Base-by-base conservation (phyloP, 208 protist genomes). In the Acanthamoeba lenticulata region DNA sequence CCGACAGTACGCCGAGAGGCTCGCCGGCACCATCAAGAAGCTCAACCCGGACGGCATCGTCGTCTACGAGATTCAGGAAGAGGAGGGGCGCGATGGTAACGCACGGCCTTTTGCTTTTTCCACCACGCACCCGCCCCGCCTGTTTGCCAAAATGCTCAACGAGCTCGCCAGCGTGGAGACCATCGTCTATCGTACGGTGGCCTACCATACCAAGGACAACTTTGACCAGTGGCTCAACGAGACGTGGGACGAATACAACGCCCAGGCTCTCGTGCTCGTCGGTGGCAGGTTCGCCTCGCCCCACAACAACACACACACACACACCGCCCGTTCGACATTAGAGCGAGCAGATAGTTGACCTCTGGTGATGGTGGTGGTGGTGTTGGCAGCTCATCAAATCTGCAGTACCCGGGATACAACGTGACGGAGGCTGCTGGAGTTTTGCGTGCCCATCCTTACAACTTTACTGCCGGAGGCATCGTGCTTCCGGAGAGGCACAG, bases 61-160 rank as follows among this genome's bases (percentile, higher is more conserved):
- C n/a, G 74, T 85, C 24, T 85, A 85, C 74, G 74, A 85, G 74
- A 85, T 85, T 21, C 74, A 85, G 44, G 74, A 85, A 24, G 74
- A 85, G 44, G 74, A 85, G 74, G 74, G 74, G 34, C 74, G 74
- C 40, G 74, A 85, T 42, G 74, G 74, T 42, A 52, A 85, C 44
- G 74, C 49, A 36, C 40, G 74, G 1, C 74, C 74, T 19, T 85
- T 85, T 42, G 74, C 74, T 24, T 85, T 38, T 29, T n/a, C 74
- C 27, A 85, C 74, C 74, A 85, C 74, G 44, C 74, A 85, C 44
- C 74, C 74, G 19, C 74, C 74, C 7, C 74, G 74, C 9, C 44
- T 57, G 32, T 85, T 85, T 55, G 74, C 74, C 27, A 85, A 85
- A 42, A 34, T 85, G 74, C 38, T 85, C 74, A 85, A 55, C 74